Percentiles rank a stretch among this genome's conserved stretches.
Evolutionary conservation across 2,329 filamentous ascomycete species (phyloP).

Genomic region (Penicillium sp.): DNA sequence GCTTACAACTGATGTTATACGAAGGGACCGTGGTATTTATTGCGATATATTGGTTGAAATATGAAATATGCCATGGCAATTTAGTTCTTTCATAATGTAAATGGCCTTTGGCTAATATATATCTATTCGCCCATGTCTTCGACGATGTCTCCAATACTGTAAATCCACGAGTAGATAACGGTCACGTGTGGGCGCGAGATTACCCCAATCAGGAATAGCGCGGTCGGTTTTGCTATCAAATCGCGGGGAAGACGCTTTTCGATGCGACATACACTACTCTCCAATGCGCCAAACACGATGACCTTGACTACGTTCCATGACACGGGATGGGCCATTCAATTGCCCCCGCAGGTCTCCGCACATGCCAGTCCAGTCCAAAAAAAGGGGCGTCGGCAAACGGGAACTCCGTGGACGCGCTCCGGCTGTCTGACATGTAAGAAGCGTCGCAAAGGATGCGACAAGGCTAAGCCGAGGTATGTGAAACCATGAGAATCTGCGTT

Average conservation of each 20-base stretch:
- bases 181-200: constrained; percentile 22
- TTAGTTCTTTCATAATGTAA: too few species aligned
- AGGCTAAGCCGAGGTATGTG: constrained; percentile 35
- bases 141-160: background rate
- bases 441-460: constrained; percentile 40
- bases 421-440: constrained; percentile 43
- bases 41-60: background rate
- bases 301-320: constrained; percentile 10
- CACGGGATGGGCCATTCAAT: constrained; percentile 6
- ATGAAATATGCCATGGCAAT: too few species aligned
- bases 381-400: constrained; percentile 26
- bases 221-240: constrained; percentile 15
- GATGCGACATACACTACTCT: background rate
- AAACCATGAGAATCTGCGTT: background rate
- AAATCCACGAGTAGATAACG: background rate
- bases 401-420: constrained; percentile 37
- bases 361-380: constrained; percentile 11
- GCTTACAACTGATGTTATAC: background rate
- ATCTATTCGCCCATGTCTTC: background rate
- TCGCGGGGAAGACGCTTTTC: constrained; percentile 13
- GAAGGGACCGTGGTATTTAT: background rate
- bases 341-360: constrained; percentile 1
- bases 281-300: background rate
- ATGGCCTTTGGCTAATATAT: too few species aligned
- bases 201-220: constrained; percentile 24